Conservation (phyloP, 768 basidiomycete species). For the Neoboletus subvelutipes region DNA sequence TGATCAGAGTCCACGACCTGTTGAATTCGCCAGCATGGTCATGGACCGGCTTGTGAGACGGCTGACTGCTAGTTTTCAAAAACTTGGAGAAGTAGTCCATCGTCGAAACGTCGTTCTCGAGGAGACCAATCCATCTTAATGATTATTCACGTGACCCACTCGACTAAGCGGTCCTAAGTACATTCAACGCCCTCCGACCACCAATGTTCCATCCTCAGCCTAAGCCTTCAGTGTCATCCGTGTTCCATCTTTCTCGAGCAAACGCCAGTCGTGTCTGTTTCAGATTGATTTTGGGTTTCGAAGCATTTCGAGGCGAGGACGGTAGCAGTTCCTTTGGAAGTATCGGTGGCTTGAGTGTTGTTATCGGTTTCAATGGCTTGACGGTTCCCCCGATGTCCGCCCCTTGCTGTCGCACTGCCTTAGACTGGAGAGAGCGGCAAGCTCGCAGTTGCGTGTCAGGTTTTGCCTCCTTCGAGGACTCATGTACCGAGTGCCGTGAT, state of each 20-base stretch:
- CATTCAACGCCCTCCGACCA: neutral
- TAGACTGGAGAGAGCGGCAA: conserved; percentile 11
- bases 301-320: conserved; percentile 1
- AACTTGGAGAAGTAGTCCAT: conserved; percentile 92
- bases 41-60: conserved; percentile 46
- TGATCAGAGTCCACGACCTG: conserved; percentile 71
- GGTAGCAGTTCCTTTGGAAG: conserved; percentile 28
- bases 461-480: neutral
- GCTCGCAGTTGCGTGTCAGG: conserved; percentile 2
- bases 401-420: neutral
- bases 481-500: neutral
- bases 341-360: conserved; percentile 27
- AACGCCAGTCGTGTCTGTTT: conserved; percentile 26
- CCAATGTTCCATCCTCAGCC: neutral
- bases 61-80: conserved; percentile 45
- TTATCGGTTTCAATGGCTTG: conserved; percentile 32
- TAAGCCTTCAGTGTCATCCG: neutral
- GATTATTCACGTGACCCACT: conserved; percentile 15
- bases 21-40: conserved; percentile 76
- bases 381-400: neutral
- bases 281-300: conserved; percentile 7
- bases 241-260: neutral
- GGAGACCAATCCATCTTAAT: neutral
- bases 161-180: neutral
- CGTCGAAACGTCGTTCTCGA: neutral